Evolutionary conservation across 2,329 filamentous ascomycete species (phyloP).

Genomic region (Talaromyces sp.): DNA sequence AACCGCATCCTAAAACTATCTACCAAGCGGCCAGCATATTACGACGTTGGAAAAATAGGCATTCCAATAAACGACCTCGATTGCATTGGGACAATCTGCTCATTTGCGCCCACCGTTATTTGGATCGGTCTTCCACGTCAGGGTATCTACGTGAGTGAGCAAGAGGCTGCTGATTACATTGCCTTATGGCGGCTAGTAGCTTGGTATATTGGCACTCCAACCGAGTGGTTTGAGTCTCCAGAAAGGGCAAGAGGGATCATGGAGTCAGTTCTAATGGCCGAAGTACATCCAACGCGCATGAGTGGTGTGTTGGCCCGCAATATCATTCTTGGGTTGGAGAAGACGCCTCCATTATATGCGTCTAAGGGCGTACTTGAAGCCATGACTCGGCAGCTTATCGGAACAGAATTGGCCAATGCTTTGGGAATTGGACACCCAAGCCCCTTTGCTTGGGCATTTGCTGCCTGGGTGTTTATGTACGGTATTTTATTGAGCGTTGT

Average conservation of each 20-base stretch:
- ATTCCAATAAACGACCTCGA: slow-evolving; percentile 73
- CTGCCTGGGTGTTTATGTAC: not conserved
- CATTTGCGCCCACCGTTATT: slow-evolving; percentile 63
- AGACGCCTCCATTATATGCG: slow-evolving; percentile 60
- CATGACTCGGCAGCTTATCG: slow-evolving; percentile 65
- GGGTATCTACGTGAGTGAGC: slow-evolving; percentile 58
- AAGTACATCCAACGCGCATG: slow-evolving; percentile 60
- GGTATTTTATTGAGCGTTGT: not conserved
- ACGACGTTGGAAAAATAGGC: slow-evolving; percentile 53
- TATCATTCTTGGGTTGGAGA: slow-evolving; percentile 64
- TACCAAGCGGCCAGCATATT: slow-evolving; percentile 55
- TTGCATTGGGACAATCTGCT: slow-evolving; percentile 63
- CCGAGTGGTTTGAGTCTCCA: slow-evolving; percentile 53
- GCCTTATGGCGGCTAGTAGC: slow-evolving; percentile 72
- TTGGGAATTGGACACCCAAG: slow-evolving; percentile 44
- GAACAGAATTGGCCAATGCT: slow-evolving; percentile 54
- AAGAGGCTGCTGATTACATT: slow-evolving; percentile 64
- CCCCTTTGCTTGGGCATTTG: not conserved
- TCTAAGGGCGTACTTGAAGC: slow-evolving; percentile 64
- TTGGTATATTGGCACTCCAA: slow-evolving; percentile 65
- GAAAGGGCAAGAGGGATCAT: slow-evolving; percentile 56
- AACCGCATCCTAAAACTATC: slow-evolving; percentile 59
- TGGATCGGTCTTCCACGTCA: slow-evolving; percentile 67
- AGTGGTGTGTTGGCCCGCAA: slow-evolving; percentile 66
- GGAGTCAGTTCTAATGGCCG: slow-evolving; percentile 62